A percentile compares a stretch with the other conserved stretches of the same genome.
Evolutionary conservation across 2,329 filamentous ascomycete genomes (phyloP).

Genomic region (Botryosphaeria dothidea): DNA sequence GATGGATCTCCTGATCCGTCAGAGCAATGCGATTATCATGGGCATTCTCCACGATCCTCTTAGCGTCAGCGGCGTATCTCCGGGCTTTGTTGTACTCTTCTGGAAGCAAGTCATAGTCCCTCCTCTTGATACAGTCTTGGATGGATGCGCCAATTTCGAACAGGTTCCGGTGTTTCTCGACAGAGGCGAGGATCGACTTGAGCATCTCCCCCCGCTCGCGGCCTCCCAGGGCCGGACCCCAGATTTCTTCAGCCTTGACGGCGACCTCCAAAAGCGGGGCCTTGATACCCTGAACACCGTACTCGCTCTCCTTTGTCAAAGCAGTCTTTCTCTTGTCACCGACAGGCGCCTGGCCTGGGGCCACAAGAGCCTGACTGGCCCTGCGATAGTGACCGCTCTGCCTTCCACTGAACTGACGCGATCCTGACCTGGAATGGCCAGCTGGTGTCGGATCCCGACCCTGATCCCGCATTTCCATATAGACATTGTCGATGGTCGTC

Average conservation of each 20-base stretch:
- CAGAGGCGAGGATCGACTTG: slow-evolving; percentile 71
- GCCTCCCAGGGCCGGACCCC: slow-evolving; percentile 90
- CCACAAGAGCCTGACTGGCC: slow-evolving; percentile 36
- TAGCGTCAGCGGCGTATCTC: slow-evolving; percentile 76
- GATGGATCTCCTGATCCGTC: slow-evolving; percentile 78
- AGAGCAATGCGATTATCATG: slow-evolving; percentile 56
- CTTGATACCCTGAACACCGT: slow-evolving; percentile 64
- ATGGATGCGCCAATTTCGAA: slow-evolving; percentile 79
- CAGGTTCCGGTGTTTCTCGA: slow-evolving; percentile 78
- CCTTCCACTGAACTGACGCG: slow-evolving; percentile 53
- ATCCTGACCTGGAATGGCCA: slow-evolving; percentile 53
- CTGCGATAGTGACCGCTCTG: slow-evolving; percentile 53
- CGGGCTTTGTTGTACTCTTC: slow-evolving; percentile 86
- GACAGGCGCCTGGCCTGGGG: slow-evolving; percentile 31
- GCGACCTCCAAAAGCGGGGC: slow-evolving; percentile 83
- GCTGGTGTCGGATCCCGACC: slow-evolving; percentile 52
- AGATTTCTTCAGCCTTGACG: slow-evolving; percentile 94
- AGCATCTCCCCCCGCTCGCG: slow-evolving; percentile 87
- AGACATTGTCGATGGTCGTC: slow-evolving; percentile 97
- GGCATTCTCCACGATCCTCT: slow-evolving; percentile 62
- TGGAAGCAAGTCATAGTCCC: slow-evolving; percentile 84
- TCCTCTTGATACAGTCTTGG: slow-evolving; percentile 82
- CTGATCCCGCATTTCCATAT: slow-evolving; percentile 88
- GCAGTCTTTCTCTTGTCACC: slow-evolving; percentile 80
- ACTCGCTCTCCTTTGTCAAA: slow-evolving; percentile 77